These are phyloP conservation scores for Nitzschia sp. DNA, from an alignment of 108 stramenopile species.

Conservation along the genomic window DNA sequence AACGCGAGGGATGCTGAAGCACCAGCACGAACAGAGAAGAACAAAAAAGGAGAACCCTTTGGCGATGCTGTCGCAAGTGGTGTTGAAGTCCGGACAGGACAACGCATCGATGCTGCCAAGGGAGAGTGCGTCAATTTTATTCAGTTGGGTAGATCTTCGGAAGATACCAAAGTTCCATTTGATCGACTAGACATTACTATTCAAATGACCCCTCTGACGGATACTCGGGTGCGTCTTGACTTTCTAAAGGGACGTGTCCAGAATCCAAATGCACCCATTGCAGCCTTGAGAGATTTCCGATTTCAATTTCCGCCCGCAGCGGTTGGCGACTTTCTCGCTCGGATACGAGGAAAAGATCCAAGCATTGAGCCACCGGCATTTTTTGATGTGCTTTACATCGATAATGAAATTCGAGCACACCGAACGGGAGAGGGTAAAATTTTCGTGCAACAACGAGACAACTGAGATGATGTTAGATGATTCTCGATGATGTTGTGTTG, in stretches of 20 bases:
- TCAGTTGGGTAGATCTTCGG: not conserved
- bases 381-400: constrained; percentile 31
- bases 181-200: constrained; percentile 19
- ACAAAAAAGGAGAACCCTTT: not conserved
- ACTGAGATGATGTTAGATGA: no score
- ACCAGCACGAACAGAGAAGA: constrained; percentile 13
- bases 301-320: constrained; percentile 14
- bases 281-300: constrained; percentile 3
- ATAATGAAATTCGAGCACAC: constrained; percentile 13
- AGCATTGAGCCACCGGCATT: constrained; percentile 15
- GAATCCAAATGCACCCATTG: not conserved
- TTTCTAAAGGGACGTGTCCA: constrained; percentile 1
- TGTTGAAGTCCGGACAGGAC: constrained; percentile 8
- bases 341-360: constrained; percentile 12
- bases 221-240: constrained; percentile 12
- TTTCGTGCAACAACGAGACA: constrained; percentile 25
- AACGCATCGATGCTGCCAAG: constrained; percentile 6
- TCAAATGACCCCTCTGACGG: constrained; percentile 4
- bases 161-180: constrained; percentile 6
- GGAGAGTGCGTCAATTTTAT: constrained; percentile 23
- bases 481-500: no score
- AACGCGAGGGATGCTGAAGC: constrained; percentile 44
- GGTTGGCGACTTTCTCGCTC: constrained; percentile 5
- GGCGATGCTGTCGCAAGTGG: constrained; percentile 6
- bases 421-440: constrained; percentile 30